Evolutionary conservation across 2,329 filamentous ascomycete genomes (phyloP).

Genomic region (Ophiostoma quercus): DNA sequence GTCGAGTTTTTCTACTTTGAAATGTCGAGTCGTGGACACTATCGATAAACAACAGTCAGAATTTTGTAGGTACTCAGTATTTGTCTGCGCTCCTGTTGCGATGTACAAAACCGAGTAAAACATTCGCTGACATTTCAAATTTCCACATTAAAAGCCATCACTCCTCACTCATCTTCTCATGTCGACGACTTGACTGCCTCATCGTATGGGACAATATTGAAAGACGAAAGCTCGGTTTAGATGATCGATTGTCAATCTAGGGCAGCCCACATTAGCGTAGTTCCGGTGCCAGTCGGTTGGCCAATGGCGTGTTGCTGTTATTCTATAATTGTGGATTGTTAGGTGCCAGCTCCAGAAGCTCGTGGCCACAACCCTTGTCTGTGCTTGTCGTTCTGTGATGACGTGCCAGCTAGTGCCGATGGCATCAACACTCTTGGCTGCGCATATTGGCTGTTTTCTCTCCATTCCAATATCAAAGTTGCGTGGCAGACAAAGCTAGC

Average conservation of each 20-base stretch:
- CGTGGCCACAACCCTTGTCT: neutral
- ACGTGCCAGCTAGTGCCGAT: neutral
- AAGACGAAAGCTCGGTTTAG: too few relatives aligned
- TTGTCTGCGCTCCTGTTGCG: too few relatives aligned
- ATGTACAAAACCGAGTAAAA: too few relatives aligned
- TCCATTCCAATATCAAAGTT: neutral
- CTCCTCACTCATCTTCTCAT: too few relatives aligned
- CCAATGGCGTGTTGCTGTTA: neutral
- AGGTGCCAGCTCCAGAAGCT: neutral
- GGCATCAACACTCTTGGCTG: neutral
- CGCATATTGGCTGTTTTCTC: neutral
- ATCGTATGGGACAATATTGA: too few relatives aligned
- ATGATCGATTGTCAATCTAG: neutral
- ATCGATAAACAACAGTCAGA: neutral
- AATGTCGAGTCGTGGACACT: neutral
- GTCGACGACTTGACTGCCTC: too few relatives aligned
- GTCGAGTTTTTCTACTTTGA: neutral
- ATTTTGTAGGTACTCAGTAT: neutral
- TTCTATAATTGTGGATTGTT: neutral
- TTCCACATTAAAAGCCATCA: too few relatives aligned
- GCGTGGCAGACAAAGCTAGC: conserved; percentile 2
- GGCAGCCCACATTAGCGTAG: neutral
- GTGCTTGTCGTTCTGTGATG: neutral
- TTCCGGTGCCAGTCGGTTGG: neutral
- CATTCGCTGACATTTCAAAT: too few relatives aligned